phyloP scores from a whole-genome alignment of 2,329 filamentous ascomycete species.

The Niveomyces coronatus region DNA sequence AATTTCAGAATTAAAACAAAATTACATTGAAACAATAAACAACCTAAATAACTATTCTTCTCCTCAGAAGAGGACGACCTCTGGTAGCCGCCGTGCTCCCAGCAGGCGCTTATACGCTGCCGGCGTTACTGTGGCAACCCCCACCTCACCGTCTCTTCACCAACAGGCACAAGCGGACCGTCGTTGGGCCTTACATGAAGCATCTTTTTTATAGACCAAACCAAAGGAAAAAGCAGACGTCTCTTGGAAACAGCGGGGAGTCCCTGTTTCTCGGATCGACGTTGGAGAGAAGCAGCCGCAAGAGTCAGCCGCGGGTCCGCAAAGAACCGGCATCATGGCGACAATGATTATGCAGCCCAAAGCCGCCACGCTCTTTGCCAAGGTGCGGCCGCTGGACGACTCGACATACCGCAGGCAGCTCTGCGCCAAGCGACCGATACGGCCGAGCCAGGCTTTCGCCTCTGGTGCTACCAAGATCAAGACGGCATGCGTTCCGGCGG shows the following conservation, averaged over 20 bases:
- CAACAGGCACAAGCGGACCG: neutral
- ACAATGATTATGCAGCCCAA: slow-evolving; percentile 7
- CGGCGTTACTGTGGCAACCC: slow-evolving; percentile 5
- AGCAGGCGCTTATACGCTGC: neutral
- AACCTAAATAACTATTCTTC: neutral
- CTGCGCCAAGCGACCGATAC: slow-evolving; percentile 8
- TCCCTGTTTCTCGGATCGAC: too few relatives aligned
- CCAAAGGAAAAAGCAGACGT: too few relatives aligned
- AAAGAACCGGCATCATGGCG: slow-evolving; percentile 7
- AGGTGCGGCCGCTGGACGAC: slow-evolving; percentile 7
- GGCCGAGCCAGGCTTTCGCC: slow-evolving; percentile 7
- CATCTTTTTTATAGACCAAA: too few relatives aligned
- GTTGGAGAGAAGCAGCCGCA: too few relatives aligned
- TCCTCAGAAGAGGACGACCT: too few relatives aligned
- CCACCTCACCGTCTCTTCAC: neutral
- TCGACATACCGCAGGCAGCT: slow-evolving; percentile 7
- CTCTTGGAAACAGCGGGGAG: too few relatives aligned
- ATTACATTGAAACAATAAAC: neutral
- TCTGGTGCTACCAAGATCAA: too few relatives aligned
- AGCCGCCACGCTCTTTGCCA: slow-evolving; percentile 7
- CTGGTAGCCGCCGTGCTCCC: neutral
- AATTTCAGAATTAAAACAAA: too few relatives aligned
- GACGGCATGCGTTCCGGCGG: neutral
- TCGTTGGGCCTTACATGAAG: too few relatives aligned
- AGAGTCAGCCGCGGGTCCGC: neutral